Evolutionary conservation across 805 yeast species (phyloP).

Genomic region (Candida mattraensis): DNA sequence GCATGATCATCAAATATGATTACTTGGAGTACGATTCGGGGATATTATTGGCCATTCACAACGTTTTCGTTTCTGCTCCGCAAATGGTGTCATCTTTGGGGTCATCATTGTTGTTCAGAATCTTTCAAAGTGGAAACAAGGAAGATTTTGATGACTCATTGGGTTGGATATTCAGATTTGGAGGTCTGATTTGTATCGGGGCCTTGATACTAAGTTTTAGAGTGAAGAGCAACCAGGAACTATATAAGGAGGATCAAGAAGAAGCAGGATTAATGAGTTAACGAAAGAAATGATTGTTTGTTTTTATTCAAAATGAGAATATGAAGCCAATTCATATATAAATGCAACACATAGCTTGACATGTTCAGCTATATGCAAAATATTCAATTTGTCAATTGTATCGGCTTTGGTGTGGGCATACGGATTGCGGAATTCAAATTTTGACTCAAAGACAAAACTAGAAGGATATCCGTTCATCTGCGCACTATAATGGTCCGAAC

Average conservation of each 20-base stretch:
- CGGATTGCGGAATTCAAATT: conserved; percentile 60
- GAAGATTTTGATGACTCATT: conserved; percentile 40
- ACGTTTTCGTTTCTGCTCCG: conserved; percentile 57
- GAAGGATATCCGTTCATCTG: conserved; percentile 81
- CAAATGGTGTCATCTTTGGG: conserved; percentile 53
- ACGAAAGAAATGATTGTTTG: background rate
- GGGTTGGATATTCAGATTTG: conserved; percentile 58
- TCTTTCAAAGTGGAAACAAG: conserved; percentile 32
- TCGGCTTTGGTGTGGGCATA: conserved; percentile 77
- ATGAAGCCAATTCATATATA: conserved; percentile 58
- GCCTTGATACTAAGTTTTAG: conserved; percentile 44
- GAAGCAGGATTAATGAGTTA: conserved; percentile 6
- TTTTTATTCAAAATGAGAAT: conserved; percentile 3
- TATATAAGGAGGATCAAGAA: conserved; percentile 35
- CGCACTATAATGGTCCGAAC: conserved; percentile 93
- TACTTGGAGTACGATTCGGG: conserved; percentile 56
- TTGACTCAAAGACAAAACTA: conserved; percentile 78
- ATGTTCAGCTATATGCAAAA: conserved; percentile 80
- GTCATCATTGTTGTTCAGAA: conserved; percentile 45
- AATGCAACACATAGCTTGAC: conserved; percentile 74
- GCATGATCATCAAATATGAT: conserved; percentile 33
- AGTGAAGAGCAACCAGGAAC: conserved; percentile 42
- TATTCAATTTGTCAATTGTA: conserved; percentile 76
- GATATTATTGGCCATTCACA: conserved; percentile 54
- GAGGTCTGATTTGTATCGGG: conserved; percentile 50